Conservation (phyloP, 2,329 filamentous ascomycete species). For the Sclerotinia subarctica region DNA sequence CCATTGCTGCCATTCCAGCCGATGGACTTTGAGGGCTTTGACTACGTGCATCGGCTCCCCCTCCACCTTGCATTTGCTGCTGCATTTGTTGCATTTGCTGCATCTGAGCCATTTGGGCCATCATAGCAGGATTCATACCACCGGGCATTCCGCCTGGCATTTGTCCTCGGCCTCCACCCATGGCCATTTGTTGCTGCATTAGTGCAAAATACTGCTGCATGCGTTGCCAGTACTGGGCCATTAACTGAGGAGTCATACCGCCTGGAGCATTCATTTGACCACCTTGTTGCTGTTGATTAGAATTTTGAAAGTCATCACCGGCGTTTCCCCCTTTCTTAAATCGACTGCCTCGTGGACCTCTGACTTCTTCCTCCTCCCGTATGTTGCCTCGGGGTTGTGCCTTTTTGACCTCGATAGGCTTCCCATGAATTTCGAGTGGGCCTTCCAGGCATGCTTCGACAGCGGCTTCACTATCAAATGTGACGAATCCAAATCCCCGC, state of each 20-base stretch:
- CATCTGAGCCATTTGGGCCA: slow-evolving; percentile 72
- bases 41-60: slow-evolving; percentile 33
- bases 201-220: slow-evolving; percentile 97
- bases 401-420: slow-evolving; percentile 97
- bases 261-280: slow-evolving; percentile 43
- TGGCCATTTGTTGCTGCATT: slow-evolving; percentile 91
- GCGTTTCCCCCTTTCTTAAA: slow-evolving; percentile 52
- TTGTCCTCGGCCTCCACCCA: slow-evolving; percentile 58
- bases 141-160: slow-evolving; percentile 53
- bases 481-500: slow-evolving; percentile 95
- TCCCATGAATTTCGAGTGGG: slow-evolving; percentile 88
- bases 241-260: slow-evolving; percentile 91
- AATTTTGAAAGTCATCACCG: slow-evolving; percentile 45
- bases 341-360: slow-evolving; percentile 49
- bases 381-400: slow-evolving; percentile 94
- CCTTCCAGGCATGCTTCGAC: slow-evolving; percentile 86
- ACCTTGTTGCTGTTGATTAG: slow-evolving; percentile 38
- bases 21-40: slow-evolving; percentile 38
- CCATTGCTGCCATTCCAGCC: slow-evolving; percentile 36
- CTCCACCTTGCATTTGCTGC: slow-evolving; percentile 44
- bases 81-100: slow-evolving; percentile 67
- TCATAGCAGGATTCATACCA: slow-evolving; percentile 71
- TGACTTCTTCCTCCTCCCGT: slow-evolving; percentile 80
- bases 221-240: slow-evolving; percentile 97
- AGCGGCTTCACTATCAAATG: slow-evolving; percentile 92